Conservation (phyloP, 345 rosid genomes). For the Ceriops decandra region DNA sequence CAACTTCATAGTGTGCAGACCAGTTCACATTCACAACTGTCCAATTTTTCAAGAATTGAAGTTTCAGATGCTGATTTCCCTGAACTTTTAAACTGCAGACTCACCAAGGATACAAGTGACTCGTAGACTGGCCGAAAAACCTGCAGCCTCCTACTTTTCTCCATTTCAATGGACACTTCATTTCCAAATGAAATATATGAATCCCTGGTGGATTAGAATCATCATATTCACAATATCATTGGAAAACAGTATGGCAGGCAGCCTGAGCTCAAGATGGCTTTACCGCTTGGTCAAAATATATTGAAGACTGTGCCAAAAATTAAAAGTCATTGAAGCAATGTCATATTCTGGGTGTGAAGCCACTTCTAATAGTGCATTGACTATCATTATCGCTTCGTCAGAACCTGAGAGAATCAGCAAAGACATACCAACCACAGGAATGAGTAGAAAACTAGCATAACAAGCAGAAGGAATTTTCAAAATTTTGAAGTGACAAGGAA, state of each 20-base stretch:
- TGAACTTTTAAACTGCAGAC: constrained; percentile 24
- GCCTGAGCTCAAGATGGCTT: constrained; percentile 20
- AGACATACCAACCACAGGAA: neutral
- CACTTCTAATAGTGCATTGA: constrained; percentile 79
- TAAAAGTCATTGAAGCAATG: constrained; percentile 98
- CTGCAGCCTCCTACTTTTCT: constrained; percentile 80
- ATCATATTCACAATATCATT: constrained; percentile 20
- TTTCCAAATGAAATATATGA: constrained; percentile 58
- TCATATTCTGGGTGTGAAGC: constrained; percentile 92
- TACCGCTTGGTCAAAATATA: constrained; percentile 77
- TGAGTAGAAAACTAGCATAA: constrained; percentile 10
- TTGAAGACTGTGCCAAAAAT: constrained; percentile 99
- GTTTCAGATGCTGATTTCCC: neutral
- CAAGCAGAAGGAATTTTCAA: constrained; percentile 11
- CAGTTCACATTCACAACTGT: too few species aligned
- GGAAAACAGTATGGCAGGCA: constrained; percentile 13
- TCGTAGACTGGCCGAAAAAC: constrained; percentile 70
- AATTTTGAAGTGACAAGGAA: constrained; percentile 4
- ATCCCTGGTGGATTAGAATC: constrained; percentile 54
- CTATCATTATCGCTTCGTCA: constrained; percentile 83
- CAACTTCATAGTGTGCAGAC: too few species aligned
- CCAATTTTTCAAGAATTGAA: neutral
- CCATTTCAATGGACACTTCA: constrained; percentile 70
- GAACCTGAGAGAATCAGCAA: constrained; percentile 50
- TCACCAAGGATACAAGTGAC: constrained; percentile 87